Conservation (phyloP, 306 rosid species). For the Gillenia trifoliata region DNA sequence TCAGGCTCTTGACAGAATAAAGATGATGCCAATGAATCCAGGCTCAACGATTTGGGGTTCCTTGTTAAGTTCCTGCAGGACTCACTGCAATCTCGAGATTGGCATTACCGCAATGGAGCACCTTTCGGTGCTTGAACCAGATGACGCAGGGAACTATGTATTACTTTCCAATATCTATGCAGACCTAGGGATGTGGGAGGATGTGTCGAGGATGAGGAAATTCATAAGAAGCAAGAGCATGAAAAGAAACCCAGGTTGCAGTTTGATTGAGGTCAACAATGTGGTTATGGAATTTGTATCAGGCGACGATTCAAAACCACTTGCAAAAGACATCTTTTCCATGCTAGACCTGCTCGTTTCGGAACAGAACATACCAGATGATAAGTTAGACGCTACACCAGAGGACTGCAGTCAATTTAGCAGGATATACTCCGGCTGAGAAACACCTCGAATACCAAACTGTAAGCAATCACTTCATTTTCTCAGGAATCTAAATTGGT, state of each 20-base stretch:
- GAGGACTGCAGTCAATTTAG: slow-evolving; percentile 5
- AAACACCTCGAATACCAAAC: not conserved
- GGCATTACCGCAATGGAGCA: slow-evolving; percentile 58
- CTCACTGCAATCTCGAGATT: slow-evolving; percentile 54
- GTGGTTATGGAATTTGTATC: slow-evolving; percentile 59
- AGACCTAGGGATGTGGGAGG: slow-evolving; percentile 72
- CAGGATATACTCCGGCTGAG: not conserved
- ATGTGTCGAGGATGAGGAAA: slow-evolving; percentile 57
- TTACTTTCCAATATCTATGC: slow-evolving; percentile 74
- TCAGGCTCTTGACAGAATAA: slow-evolving; percentile 51
- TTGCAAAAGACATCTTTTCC: slow-evolving; percentile 46
- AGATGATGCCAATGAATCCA: slow-evolving; percentile 62
- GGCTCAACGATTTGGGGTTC: slow-evolving; percentile 87
- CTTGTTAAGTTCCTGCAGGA: slow-evolving; percentile 66
- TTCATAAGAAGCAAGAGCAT: slow-evolving; percentile 47
- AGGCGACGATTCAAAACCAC: slow-evolving; percentile 51
- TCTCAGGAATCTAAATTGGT: not conserved
- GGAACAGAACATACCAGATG: slow-evolving; percentile 26
- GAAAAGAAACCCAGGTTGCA: slow-evolving; percentile 73
- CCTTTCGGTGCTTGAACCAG: slow-evolving; percentile 65
- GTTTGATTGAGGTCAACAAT: slow-evolving; percentile 61
- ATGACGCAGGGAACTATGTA: slow-evolving; percentile 76
- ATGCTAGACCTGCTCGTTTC: slow-evolving; percentile 36
- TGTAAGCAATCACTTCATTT: not conserved
- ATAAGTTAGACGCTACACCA: slow-evolving; percentile 16